phyloP scores from a whole-genome alignment of 208 protist species.

The Wallacemonas rigidus region DNA sequence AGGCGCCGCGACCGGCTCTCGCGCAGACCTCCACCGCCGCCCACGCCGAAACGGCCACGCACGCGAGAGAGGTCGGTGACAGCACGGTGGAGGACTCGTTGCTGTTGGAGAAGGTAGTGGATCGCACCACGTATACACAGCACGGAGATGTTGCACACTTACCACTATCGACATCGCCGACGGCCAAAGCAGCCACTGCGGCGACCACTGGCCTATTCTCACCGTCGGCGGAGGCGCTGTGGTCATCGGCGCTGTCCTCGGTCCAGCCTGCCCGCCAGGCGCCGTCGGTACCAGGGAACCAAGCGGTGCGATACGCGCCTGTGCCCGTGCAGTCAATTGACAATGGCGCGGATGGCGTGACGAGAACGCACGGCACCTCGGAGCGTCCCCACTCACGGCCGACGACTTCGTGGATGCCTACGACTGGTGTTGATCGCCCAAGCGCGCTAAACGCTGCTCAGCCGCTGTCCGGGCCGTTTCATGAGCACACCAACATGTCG shows the following conservation, averaged over 20 bases:
- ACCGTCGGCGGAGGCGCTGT: background rate
- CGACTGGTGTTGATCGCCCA: background rate
- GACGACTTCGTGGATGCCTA: background rate
- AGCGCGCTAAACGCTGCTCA: background rate
- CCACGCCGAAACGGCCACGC: background rate
- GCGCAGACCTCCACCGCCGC: background rate
- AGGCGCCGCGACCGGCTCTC: background rate
- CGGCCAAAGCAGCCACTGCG: too few relatives aligned
- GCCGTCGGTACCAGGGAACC: background rate
- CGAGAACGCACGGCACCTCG: too few relatives aligned
- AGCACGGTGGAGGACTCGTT: slow-evolving; percentile 13
- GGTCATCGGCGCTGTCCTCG: slow-evolving; percentile 5
- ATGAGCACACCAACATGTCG: too few relatives aligned
- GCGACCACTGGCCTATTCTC: slow-evolving; percentile 3
- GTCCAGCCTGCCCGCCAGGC: background rate
- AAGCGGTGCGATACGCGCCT: too few relatives aligned
- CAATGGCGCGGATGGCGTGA: too few relatives aligned
- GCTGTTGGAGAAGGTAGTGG: background rate
- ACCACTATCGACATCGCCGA: background rate
- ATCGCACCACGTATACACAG: too few relatives aligned
- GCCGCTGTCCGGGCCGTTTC: too few relatives aligned
- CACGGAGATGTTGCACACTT: slow-evolving; percentile 12
- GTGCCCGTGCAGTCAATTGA: too few relatives aligned
- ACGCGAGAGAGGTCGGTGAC: slow-evolving; percentile 6
- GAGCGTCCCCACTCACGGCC: too few relatives aligned